phyloP scores from a whole-genome alignment of 106 monocot genomes.

The Dendrobium catenatum region DNA sequence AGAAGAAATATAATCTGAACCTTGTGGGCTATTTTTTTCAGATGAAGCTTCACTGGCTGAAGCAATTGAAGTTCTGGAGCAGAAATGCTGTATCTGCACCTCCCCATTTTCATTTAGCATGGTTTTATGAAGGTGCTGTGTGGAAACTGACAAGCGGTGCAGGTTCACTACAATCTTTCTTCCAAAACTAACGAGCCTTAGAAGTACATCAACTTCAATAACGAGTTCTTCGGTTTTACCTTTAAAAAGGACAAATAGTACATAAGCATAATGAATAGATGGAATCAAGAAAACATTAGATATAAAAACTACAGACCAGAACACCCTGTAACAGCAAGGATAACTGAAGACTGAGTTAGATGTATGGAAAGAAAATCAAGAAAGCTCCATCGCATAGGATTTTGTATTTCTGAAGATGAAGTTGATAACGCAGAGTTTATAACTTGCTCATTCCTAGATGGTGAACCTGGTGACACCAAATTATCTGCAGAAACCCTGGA shows the following conservation, averaged over 20 bases:
- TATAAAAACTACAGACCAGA: conserved; percentile 38
- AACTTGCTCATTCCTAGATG: conserved; percentile 5
- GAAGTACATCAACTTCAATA: conserved; percentile 39
- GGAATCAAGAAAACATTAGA: conserved; percentile 11
- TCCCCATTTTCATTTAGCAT: conserved; percentile 9
- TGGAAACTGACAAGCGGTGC: conserved; percentile 32
- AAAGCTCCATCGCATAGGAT: conserved; percentile 7
- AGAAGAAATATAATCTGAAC: neutral
- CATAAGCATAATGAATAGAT: conserved; percentile 1
- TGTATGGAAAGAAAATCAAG: conserved; percentile 28
- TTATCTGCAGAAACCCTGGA: conserved; percentile 2
- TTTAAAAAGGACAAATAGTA: conserved; percentile 19
- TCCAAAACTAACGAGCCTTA: conserved; percentile 24
- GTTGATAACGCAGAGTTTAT: neutral
- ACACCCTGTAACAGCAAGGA: conserved; percentile 36
- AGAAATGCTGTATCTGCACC: conserved; percentile 32
- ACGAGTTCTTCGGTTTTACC: conserved; percentile 36
- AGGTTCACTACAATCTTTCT: conserved; percentile 40
- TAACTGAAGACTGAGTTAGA: conserved; percentile 41
- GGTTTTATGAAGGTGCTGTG: conserved; percentile 10
- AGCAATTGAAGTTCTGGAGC: conserved; percentile 15
- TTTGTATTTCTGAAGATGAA: conserved; percentile 15
- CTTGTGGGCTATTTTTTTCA: conserved; percentile 16
- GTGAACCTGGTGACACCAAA: conserved; percentile 6
- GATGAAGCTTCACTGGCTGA: conserved; percentile 7